phyloP scores from a whole-genome alignment of 2,329 filamentous ascomycete species.

The Paraphaeosphaeria sporulosa region DNA sequence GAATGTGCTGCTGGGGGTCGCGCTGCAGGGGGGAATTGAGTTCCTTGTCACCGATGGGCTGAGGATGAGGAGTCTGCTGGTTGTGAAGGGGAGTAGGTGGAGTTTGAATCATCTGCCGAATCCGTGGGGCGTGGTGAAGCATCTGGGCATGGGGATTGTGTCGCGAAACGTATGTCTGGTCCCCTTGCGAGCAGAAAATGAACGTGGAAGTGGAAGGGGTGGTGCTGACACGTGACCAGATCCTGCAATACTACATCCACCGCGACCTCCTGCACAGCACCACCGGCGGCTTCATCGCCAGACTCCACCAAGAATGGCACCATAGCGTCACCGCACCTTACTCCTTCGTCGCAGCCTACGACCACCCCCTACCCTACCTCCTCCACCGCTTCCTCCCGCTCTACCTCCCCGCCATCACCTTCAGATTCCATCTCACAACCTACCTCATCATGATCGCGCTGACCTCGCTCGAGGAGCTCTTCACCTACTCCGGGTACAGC shows the following conservation, averaged over 20 bases:
- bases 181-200: neutral
- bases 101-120: slow-evolving; percentile 68
- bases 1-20: slow-evolving; percentile 64
- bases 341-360: slow-evolving; percentile 69
- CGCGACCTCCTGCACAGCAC: slow-evolving; percentile 71
- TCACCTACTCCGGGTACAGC: slow-evolving; percentile 73
- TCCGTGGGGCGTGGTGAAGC: slow-evolving; percentile 67
- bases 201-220: neutral
- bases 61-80: slow-evolving; percentile 62
- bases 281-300: slow-evolving; percentile 34
- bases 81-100: slow-evolving; percentile 65
- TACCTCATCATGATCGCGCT: slow-evolving; percentile 71
- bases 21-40: slow-evolving; percentile 65
- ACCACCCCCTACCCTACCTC: slow-evolving; percentile 72
- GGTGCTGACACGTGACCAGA: slow-evolving; percentile 43
- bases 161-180: slow-evolving; percentile 62
- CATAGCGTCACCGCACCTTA: slow-evolving; percentile 66
- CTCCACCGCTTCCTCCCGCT: slow-evolving; percentile 70
- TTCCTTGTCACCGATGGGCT: slow-evolving; percentile 62
- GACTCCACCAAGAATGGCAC: slow-evolving; percentile 63
- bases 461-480: slow-evolving; percentile 70
- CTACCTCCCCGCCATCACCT: slow-evolving; percentile 69
- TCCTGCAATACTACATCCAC: slow-evolving; percentile 77
- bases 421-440: slow-evolving; percentile 76
- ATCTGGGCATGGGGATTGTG: slow-evolving; percentile 61